Percentiles rank a stretch among this genome's conserved stretches.
Conservation (phyloP, 345 rosid species). For the Eucalyptus pauciflora region DNA sequence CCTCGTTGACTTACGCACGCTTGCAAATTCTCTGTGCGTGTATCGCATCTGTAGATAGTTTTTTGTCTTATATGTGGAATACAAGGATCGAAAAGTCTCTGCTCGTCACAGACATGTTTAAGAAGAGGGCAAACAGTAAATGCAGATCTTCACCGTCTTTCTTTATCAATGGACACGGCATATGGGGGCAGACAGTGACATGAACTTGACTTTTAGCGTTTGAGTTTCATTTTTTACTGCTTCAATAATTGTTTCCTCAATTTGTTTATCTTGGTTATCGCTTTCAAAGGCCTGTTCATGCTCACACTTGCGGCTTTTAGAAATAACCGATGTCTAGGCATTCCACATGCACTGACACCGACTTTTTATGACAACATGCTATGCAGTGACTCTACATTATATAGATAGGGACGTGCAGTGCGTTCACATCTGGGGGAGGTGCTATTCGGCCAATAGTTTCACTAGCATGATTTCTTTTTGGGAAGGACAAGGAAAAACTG, state of each 20-base stretch:
- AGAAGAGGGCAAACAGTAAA: background rate
- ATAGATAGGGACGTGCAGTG: background rate
- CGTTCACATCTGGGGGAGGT: background rate
- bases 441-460: background rate
- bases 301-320: background rate
- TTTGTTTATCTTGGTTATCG: background rate
- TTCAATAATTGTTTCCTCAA: background rate
- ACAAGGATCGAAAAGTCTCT: background rate
- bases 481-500: background rate
- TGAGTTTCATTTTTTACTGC: background rate
- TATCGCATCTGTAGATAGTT: background rate
- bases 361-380: background rate
- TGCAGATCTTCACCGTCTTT: background rate
- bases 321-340: background rate
- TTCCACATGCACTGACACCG: background rate
- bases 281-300: background rate
- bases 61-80: conserved; percentile 4
- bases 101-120: background rate
- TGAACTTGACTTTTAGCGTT: background rate
- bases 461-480: background rate
- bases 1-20: background rate
- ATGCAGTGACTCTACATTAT: background rate
- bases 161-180: background rate
- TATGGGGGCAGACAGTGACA: background rate
- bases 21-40: background rate